Evolutionary conservation across 1,284 basidiomycete genomes (phyloP).

Genomic region (Mycocalia duriaeana): DNA sequence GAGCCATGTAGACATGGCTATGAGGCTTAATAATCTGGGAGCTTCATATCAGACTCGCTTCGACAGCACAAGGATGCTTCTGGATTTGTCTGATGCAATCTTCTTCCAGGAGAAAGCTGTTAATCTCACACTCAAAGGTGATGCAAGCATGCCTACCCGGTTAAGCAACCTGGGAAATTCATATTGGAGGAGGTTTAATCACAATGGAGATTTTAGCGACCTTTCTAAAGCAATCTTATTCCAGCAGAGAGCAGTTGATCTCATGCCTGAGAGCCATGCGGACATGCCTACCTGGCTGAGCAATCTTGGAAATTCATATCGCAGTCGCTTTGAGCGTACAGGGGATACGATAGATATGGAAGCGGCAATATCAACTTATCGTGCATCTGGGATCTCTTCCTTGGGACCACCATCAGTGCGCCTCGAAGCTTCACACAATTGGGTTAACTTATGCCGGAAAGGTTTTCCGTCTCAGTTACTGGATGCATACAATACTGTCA

Average conservation of each 20-base stretch:
- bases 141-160: constrained; percentile 6
- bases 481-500: background rate
- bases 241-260: constrained; percentile 2
- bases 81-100: constrained; percentile 10
- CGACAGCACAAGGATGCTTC: constrained; percentile 5
- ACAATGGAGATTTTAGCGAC: background rate
- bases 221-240: constrained; percentile 1
- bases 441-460: constrained; percentile 1
- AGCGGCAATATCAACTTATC: constrained; percentile 9
- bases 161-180: constrained; percentile 11
- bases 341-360: constrained; percentile 12
- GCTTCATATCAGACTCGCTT: constrained; percentile 9
- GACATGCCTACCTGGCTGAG: background rate
- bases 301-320: background rate
- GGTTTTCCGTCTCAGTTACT: constrained; percentile 5
- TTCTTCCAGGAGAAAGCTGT: constrained; percentile 6
- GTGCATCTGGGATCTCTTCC: background rate
- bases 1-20: constrained; percentile 6
- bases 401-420: constrained; percentile 1
- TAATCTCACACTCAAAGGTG: constrained; percentile 5
- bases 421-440: constrained; percentile 2
- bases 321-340: constrained; percentile 7
- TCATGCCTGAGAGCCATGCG: constrained; percentile 3
- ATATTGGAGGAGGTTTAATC: constrained; percentile 8
- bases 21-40: constrained; percentile 10